Evolutionary conservation across 1,284 basidiomycete species (phyloP).

Genomic region (Austropuccinia psidii): DNA sequence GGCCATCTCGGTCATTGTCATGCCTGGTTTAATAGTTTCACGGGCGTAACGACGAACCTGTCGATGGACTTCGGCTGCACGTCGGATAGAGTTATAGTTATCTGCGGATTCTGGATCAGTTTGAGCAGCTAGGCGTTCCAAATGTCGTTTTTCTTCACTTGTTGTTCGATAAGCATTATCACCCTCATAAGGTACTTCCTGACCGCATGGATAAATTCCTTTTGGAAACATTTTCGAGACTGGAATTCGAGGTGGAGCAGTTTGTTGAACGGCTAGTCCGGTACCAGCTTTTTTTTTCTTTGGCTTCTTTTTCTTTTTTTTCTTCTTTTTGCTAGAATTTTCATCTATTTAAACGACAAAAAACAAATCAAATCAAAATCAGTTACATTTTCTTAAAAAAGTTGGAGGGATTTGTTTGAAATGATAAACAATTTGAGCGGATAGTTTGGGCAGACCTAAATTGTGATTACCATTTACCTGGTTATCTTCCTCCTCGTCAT

Average conservation of each 20-base stretch:
- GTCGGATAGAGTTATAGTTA: constrained; percentile 75
- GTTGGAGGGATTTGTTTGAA: too few species aligned
- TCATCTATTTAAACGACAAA: too few species aligned
- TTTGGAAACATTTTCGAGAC: constrained; percentile 80
- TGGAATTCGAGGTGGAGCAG: constrained; percentile 86
- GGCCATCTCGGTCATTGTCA: constrained; percentile 90
- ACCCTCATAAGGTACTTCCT: constrained; percentile 83
- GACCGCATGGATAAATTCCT: constrained; percentile 80
- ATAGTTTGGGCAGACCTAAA: too few species aligned
- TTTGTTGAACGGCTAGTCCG: constrained; percentile 53
- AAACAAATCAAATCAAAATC: too few species aligned
- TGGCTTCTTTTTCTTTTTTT: constrained; percentile 93
- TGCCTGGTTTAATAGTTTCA: constrained; percentile 78
- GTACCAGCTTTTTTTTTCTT: constrained; percentile 45
- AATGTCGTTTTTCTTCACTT: constrained; percentile 78
- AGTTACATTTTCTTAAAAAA: too few species aligned
- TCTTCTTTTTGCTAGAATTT: constrained; percentile 74
- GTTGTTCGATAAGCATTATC: constrained; percentile 85
- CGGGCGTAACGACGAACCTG: constrained; percentile 77
- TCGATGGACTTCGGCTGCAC: constrained; percentile 91
- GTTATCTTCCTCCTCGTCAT: too few species aligned
- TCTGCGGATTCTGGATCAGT: constrained; percentile 61
- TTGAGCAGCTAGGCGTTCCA: constrained; percentile 62
- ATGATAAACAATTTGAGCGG: too few species aligned
- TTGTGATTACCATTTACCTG: too few species aligned